Evolutionary conservation across 495 filamentous ascomycete species (phyloP).

Genomic region (Penicillium daleae): DNA sequence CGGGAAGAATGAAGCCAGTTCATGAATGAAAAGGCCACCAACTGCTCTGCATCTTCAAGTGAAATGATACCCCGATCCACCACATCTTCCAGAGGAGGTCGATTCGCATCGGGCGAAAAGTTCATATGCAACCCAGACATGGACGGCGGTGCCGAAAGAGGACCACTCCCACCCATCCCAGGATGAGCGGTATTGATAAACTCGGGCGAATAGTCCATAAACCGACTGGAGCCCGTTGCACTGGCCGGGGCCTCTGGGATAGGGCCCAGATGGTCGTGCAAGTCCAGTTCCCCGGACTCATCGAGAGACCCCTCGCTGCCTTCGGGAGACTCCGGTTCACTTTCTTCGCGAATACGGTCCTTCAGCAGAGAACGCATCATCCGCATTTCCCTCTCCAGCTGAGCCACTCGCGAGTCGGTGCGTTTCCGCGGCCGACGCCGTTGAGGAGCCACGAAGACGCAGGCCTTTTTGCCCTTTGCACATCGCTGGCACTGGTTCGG

Average conservation of each 20-base stretch:
- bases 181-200: conserved; percentile 26
- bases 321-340: conserved; percentile 35
- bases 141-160: conserved; percentile 20
- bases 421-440: conserved; percentile 80
- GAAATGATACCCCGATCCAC: conserved; percentile 54
- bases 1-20: conserved; percentile 48
- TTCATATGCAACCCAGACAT: conserved; percentile 25
- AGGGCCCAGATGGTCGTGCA: conserved; percentile 17
- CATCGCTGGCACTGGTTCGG: conserved; percentile 74
- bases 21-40: conserved; percentile 50
- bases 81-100: conserved; percentile 35
- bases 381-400: conserved; percentile 89
- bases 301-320: conserved; percentile 34
- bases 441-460: conserved; percentile 77
- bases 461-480: conserved; percentile 72
- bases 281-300: conserved; percentile 29
- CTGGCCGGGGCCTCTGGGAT: conserved; percentile 30
- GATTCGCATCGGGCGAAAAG: conserved; percentile 22
- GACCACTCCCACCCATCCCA: conserved; percentile 20
- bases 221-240: conserved; percentile 26
- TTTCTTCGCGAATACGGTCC: conserved; percentile 40
- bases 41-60: conserved; percentile 44
- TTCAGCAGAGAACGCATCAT: conserved; percentile 54
- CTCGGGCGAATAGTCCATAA: conserved; percentile 37
- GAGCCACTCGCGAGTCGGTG: conserved; percentile 81